Evolutionary conservation across 805 yeast species (phyloP), one percentile per base, ranked within the genome.

Genomic region (Metschnikowia santaceciliae): DNA sequence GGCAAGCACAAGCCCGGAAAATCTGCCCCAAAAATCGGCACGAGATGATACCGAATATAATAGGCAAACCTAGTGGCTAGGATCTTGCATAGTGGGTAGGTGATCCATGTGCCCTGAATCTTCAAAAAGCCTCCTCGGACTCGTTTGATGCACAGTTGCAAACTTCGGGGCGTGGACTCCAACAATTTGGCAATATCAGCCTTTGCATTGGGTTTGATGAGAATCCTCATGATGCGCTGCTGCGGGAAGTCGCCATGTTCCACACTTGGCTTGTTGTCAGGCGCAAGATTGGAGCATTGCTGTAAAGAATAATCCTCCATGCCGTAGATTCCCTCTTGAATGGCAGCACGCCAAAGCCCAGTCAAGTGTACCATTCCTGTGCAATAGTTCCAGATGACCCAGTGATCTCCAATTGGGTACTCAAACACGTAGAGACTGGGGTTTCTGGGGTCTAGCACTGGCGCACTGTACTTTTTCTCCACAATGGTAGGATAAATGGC

Each of bases 41-140:
- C 78, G 56, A 90, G 70, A 19, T 87, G 81, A 63, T 74, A 86
- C 51, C 97, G 74, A 42, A 90, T 86, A 50, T 83, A 81, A 66
- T 79, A 90, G 69, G 96, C 88, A 60, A 90, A 87, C 47, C 86
- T 78, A 33, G 80, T 66, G 3, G 96, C 92, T 48, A 90, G 71
- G 32, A 79, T 69, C 53, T 76, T 76, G 22, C 95, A 90, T 46
- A 87, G 73, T 8, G 77, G 79, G 61, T 69, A 85, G 1, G 96
- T 92, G 37, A 90, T 69, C 97, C 97, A 91, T 7, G 96, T 89
- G 3, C 97, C 97, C 70, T 90, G 97, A 57, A 91, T 89, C 72
- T 90, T 90, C 56, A 90, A 77, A 61, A 82, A 89, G 2, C 97
- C 97, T 43, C 97, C 97, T 49, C 97, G 74, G 14, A 90, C 89